A percentile compares a stretch with the other conserved stretches of the same genome.
Evolutionary conservation across 805 yeast species (phyloP).

Genomic region (Lipomyces kockii): DNA sequence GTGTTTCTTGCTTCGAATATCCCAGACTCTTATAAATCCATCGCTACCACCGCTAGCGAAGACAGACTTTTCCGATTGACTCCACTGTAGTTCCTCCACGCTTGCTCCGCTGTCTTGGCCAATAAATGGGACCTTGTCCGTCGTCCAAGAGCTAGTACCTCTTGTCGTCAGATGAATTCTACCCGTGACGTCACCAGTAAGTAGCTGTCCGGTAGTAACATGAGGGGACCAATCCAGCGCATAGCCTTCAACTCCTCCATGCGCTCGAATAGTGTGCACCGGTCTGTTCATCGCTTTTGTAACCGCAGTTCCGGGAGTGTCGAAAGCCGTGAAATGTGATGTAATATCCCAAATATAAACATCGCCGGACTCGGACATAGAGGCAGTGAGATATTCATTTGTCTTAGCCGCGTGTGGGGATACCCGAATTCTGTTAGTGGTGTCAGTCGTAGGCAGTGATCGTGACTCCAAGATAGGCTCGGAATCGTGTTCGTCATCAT

Average conservation of each 20-base stretch:
- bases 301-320: conserved; percentile 81
- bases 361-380: conserved; percentile 89
- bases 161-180: conserved; percentile 77
- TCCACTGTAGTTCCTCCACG: conserved; percentile 97
- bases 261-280: conserved; percentile 75
- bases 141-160: conserved; percentile 75
- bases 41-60: conserved; percentile 95
- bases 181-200: conserved; percentile 90
- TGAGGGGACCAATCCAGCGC: conserved; percentile 97
- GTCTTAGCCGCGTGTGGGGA: conserved; percentile 75
- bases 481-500: conserved; percentile 52
- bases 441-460: conserved; percentile 71
- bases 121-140: conserved; percentile 79
- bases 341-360: conserved; percentile 81
- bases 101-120: conserved; percentile 58
- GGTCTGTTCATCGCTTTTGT: conserved; percentile 82
- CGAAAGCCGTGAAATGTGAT: conserved; percentile 80
- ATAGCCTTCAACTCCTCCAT: conserved; percentile 96
- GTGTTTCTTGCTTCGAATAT: conserved; percentile 89
- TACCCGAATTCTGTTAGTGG: conserved; percentile 87
- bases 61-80: conserved; percentile 86
- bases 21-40: conserved; percentile 94
- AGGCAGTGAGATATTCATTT: conserved; percentile 84
- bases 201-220: conserved; percentile 68
- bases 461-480: conserved; percentile 91